These are phyloP conservation scores for Phanerodontia chrysosporium DNA, from an alignment of 768 basidiomycete species.

Conservation along the genomic window DNA sequence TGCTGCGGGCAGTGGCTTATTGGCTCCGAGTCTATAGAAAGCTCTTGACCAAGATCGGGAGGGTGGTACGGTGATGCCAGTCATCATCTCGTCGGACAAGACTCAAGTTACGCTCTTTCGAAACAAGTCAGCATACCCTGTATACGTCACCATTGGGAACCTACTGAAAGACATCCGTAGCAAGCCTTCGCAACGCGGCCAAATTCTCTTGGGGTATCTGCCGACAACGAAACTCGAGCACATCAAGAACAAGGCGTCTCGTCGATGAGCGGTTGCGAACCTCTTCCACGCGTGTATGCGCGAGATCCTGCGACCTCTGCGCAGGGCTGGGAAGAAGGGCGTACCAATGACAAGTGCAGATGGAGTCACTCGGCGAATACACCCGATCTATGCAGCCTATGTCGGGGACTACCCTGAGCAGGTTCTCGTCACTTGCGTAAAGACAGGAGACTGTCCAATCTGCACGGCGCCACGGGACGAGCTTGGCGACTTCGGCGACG, in stretches of 20 bases:
- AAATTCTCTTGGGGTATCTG: conserved; percentile 20
- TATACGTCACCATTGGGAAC: conserved; percentile 15
- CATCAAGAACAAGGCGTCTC: conserved; percentile 5
- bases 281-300: conserved; percentile 13
- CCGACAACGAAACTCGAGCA: conserved; percentile 12
- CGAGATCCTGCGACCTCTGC: not conserved
- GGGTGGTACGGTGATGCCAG: conserved; percentile 10
- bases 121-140: conserved; percentile 12
- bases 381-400: conserved; percentile 19
- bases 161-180: conserved; percentile 13
- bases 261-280: conserved; percentile 3
- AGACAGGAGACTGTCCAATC: not conserved
- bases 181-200: conserved; percentile 9
- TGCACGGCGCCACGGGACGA: not conserved
- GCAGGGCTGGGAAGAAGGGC: conserved; percentile 11
- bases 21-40: conserved; percentile 2
- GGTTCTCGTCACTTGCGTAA: not conserved
- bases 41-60: not conserved
- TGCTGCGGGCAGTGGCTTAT: conserved; percentile 7
- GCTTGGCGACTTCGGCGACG: not conserved
- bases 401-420: conserved; percentile 13
- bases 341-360: conserved; percentile 17
- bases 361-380: conserved; percentile 12
- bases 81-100: conserved; percentile 17
- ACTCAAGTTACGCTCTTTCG: conserved; percentile 5